These are phyloP conservation scores for Triglochin maritima DNA, from an alignment of 106 monocot genomes.

Conservation along the genomic window DNA sequence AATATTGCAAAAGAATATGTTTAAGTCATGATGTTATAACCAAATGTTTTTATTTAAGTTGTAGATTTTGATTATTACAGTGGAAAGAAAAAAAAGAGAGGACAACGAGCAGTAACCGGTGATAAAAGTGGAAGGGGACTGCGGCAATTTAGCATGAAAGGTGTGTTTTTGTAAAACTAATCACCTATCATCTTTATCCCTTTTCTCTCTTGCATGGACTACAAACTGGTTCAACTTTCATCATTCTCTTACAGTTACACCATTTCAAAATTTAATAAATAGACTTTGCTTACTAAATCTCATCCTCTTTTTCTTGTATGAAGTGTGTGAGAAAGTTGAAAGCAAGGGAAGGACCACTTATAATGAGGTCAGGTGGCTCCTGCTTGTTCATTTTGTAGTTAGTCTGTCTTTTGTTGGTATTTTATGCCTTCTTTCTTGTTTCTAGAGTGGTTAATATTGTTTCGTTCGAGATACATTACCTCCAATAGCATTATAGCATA, in stretches of 20 bases:
- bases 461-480: no score
- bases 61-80: slow-evolving; percentile 1
- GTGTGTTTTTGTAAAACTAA: slow-evolving; percentile 14
- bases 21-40: not conserved
- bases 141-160: slow-evolving; percentile 73
- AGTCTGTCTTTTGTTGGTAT: not conserved
- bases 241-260: not conserved
- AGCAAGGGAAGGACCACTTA: slow-evolving; percentile 91
- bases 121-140: slow-evolving; percentile 98
- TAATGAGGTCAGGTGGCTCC: slow-evolving; percentile 56
- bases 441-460: not conserved
- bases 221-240: no score
- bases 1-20: not conserved
- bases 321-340: slow-evolving; percentile 85
- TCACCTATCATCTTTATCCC: not conserved
- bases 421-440: not conserved
- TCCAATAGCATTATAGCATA: no score
- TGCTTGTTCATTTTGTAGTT: not conserved
- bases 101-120: slow-evolving; percentile 53
- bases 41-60: not conserved
- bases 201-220: no score
- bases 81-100: slow-evolving; percentile 93
- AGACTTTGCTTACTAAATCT: not conserved
- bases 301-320: not conserved
- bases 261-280: not conserved